These are phyloP conservation scores for Yamadazyma conglobata DNA, from an alignment of 1,139 yeast genomes.

Conservation along the genomic window DNA sequence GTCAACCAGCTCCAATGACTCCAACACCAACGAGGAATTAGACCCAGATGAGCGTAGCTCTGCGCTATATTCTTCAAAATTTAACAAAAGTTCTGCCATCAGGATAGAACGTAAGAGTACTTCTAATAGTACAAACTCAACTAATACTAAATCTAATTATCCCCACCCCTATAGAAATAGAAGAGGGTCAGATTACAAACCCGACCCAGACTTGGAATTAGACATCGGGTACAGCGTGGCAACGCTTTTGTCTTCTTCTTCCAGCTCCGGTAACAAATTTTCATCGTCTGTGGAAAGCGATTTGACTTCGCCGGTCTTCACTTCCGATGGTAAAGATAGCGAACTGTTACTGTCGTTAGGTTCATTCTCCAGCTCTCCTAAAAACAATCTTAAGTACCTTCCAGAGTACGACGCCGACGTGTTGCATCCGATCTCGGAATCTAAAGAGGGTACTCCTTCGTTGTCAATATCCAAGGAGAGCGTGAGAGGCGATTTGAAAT, in stretches of 20 bases:
- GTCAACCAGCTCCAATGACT: slow-evolving; percentile 12
- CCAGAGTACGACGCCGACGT: slow-evolving; percentile 12
- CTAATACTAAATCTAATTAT: slow-evolving; percentile 1
- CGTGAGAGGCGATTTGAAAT: slow-evolving; percentile 3
- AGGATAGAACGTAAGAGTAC: slow-evolving; percentile 16
- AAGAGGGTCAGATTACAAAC: slow-evolving; percentile 4
- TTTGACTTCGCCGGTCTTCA: slow-evolving; percentile 36
- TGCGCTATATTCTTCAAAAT: slow-evolving; percentile 37
- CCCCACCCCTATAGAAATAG: slow-evolving; percentile 5
- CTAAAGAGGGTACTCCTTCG: slow-evolving; percentile 29
- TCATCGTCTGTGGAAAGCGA: slow-evolving; percentile 38
- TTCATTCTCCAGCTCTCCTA: slow-evolving; percentile 12
- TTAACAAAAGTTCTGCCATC: slow-evolving; percentile 17
- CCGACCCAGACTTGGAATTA: slow-evolving; percentile 27
- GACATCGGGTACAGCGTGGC: slow-evolving; percentile 50
- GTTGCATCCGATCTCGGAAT: slow-evolving; percentile 45
- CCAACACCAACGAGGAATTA: slow-evolving; percentile 27
- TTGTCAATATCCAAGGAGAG: slow-evolving; percentile 3
- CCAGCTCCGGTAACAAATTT: slow-evolving; percentile 12
- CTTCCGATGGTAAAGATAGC: slow-evolving; percentile 32
- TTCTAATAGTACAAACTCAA: slow-evolving; percentile 12
- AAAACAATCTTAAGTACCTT: slow-evolving; percentile 4
- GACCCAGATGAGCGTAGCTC: slow-evolving; percentile 46
- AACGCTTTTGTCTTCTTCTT: slow-evolving; percentile 24
- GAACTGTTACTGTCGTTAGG: slow-evolving; percentile 40